These are phyloP conservation scores for Penicillium sp. DNA, from an alignment of 2,329 filamentous ascomycete species.

Conservation along the genomic window DNA sequence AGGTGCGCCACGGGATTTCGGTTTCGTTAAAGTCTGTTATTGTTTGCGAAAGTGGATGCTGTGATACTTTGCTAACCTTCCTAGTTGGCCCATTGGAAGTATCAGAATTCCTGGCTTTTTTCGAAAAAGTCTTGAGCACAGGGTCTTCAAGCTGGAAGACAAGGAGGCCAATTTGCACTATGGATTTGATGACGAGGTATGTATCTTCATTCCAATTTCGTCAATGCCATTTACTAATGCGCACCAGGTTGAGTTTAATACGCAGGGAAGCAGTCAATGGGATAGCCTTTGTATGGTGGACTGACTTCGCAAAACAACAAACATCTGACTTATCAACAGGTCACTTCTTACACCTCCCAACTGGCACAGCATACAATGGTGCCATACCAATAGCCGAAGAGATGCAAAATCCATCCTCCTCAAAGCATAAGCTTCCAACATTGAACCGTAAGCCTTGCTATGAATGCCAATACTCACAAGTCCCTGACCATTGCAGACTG, in stretches of 20 bases:
- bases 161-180: constrained; percentile 34
- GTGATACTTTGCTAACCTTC: not conserved
- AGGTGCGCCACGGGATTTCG: constrained; percentile 44
- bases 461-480: not conserved
- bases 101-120: constrained; percentile 40
- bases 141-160: constrained; percentile 28
- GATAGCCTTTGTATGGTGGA: constrained; percentile 44
- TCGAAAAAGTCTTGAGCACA: constrained; percentile 35
- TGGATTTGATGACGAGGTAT: constrained; percentile 47
- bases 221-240: not conserved
- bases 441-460: constrained; percentile 16
- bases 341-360: constrained; percentile 21
- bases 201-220: not conserved
- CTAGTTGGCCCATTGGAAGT: constrained; percentile 24
- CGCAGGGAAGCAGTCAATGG: constrained; percentile 49
- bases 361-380: constrained; percentile 36
- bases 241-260: constrained; percentile 43
- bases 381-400: constrained; percentile 26
- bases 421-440: constrained; percentile 20
- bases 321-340: constrained; percentile 21
- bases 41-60: constrained; percentile 8
- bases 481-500: constrained; percentile 31
- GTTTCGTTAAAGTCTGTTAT: constrained; percentile 44
- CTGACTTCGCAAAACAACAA: constrained; percentile 12
- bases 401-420: constrained; percentile 8